Conservation (phyloP, 371 early-diverging fungal species). For the Mortierella polycephala region DNA sequence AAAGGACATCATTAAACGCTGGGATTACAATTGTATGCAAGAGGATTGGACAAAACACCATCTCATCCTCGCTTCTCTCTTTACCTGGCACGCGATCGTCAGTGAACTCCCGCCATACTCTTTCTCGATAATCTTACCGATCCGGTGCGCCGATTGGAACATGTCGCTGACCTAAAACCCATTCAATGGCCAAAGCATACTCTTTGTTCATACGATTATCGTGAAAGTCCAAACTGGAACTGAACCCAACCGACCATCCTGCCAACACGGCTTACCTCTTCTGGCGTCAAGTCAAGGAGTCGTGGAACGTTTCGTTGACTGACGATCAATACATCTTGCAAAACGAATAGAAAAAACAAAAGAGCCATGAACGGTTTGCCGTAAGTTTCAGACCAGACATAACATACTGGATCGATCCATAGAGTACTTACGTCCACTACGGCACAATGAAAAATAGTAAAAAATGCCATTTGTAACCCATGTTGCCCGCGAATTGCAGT, state of each 20-base stretch:
- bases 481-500: no score
- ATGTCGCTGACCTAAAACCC: constrained; percentile 70
- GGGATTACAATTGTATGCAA: background rate
- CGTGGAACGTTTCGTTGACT: constrained; percentile 76
- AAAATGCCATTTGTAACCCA: background rate
- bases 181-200: background rate
- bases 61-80: background rate
- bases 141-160: constrained; percentile 78
- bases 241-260: no score
- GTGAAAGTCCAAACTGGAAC: background rate
- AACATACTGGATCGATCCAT: background rate
- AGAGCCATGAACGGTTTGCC: no score
- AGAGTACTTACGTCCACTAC: constrained; percentile 17
- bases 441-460: constrained; percentile 13
- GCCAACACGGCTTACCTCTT: constrained; percentile 67
- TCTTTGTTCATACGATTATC: background rate
- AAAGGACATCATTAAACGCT: background rate
- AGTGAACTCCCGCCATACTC: constrained; percentile 76
- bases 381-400: no score
- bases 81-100: constrained; percentile 83
- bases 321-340: constrained; percentile 84
- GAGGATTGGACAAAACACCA: background rate
- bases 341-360: constrained; percentile 3
- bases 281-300: constrained; percentile 76
- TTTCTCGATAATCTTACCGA: constrained; percentile 82